A percentile compares a stretch with the other conserved stretches of the same genome.
These are phyloP conservation scores for Ilyonectria destructans DNA, from an alignment of 2,329 filamentous ascomycete genomes.

Conservation along the genomic window DNA sequence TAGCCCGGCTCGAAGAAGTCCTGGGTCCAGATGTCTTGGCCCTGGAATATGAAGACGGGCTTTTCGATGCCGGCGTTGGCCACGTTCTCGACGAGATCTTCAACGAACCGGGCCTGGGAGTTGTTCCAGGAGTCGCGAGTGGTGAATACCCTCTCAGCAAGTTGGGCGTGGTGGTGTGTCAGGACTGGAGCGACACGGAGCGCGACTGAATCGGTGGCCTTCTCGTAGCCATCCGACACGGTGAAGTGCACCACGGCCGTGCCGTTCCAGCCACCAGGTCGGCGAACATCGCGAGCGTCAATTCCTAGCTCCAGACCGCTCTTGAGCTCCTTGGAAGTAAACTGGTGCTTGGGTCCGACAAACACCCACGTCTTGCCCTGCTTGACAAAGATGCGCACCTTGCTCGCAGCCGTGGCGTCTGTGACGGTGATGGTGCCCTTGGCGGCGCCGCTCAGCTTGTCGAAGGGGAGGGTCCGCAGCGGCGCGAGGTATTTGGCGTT, in stretches of 20 bases:
- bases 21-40: slow-evolving; percentile 57
- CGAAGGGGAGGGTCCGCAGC: slow-evolving; percentile 51
- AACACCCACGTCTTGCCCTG: slow-evolving; percentile 46
- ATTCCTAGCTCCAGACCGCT: slow-evolving; percentile 53
- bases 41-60: slow-evolving; percentile 26
- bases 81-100: slow-evolving; percentile 14
- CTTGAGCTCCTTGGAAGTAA: slow-evolving; percentile 49
- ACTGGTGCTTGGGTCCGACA: slow-evolving; percentile 45
- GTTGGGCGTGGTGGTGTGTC: slow-evolving; percentile 56
- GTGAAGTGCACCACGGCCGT: slow-evolving; percentile 49
- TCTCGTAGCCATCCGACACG: slow-evolving; percentile 44
- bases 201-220: slow-evolving; percentile 47
- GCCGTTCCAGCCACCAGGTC: slow-evolving; percentile 48
- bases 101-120: slow-evolving; percentile 11
- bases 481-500: slow-evolving; percentile 52
- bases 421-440: slow-evolving; percentile 38
- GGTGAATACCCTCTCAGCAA: slow-evolving; percentile 44
- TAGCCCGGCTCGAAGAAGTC: slow-evolving; percentile 60
- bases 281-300: slow-evolving; percentile 53
- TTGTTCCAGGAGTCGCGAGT: background rate
- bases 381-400: slow-evolving; percentile 52
- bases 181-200: slow-evolving; percentile 56
- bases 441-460: slow-evolving; percentile 26
- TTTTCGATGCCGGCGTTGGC: slow-evolving; percentile 1
- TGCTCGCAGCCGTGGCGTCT: slow-evolving; percentile 29